Conservation (phyloP, 176 grass and related monocot species). For the Phyllostachys edulis region DNA sequence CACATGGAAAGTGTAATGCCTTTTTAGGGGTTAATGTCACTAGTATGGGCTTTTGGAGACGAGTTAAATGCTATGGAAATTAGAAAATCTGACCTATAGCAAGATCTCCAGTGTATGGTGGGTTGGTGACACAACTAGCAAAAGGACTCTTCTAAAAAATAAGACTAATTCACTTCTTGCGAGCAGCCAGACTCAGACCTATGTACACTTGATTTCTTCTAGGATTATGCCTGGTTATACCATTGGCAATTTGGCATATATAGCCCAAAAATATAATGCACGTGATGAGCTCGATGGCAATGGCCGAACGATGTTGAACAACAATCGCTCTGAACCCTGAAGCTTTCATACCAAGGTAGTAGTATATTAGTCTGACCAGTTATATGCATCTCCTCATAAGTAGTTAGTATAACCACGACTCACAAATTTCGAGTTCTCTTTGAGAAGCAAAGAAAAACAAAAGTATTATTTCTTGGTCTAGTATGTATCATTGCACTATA, state of each 20-base stretch:
- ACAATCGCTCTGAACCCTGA: background rate
- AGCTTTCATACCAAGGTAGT: background rate
- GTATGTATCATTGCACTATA: background rate
- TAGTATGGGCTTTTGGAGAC: background rate
- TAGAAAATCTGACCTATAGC: background rate
- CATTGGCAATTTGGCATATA: too few relatives aligned
- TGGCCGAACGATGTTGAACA: background rate
- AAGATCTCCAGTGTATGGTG: background rate
- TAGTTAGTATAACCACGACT: background rate
- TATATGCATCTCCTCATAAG: background rate
- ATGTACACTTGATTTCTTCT: background rate
- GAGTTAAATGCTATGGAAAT: background rate
- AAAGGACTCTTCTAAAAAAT: background rate
- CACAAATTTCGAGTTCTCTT: background rate
- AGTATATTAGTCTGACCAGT: background rate
- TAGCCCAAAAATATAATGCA: background rate
- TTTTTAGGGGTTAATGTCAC: too few relatives aligned
- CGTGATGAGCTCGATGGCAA: background rate
- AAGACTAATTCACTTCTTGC: background rate
- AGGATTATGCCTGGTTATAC: background rate
- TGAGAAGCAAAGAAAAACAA: background rate
- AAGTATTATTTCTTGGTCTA: background rate
- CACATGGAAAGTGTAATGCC: too few relatives aligned
- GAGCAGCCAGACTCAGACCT: background rate
- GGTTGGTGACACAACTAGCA: background rate